Evolutionary conservation across 305 asterid species (phyloP).

Genomic region (Solanum hybrid): DNA sequence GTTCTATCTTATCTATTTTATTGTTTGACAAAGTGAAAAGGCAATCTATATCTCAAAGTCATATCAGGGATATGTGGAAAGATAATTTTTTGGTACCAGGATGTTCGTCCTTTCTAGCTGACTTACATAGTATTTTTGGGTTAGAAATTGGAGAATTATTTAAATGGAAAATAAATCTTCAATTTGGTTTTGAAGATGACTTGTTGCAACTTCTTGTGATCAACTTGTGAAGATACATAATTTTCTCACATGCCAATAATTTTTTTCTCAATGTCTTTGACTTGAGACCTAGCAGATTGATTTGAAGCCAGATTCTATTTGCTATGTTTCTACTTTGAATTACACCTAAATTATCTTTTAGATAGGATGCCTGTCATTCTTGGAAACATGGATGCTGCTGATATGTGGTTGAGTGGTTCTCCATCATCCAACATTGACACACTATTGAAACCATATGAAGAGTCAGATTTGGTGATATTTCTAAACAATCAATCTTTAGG

Average conservation of each 20-base stretch:
- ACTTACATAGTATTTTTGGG: not conserved
- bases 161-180: not conserved
- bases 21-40: not conserved
- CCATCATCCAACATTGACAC: slow-evolving; percentile 45
- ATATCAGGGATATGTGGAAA: not conserved
- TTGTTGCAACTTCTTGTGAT: not conserved
- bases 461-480: slow-evolving; percentile 55
- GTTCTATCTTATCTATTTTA: not conserved
- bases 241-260: not conserved
- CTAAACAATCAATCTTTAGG: not conserved
- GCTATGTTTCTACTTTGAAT: not conserved
- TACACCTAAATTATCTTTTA: slow-evolving; percentile 14
- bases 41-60: not conserved
- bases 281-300: not conserved
- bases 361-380: slow-evolving; percentile 97
- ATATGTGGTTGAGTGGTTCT: slow-evolving; percentile 57
- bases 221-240: not conserved
- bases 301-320: not conserved
- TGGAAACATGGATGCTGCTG: slow-evolving; percentile 64
- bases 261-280: not conserved
- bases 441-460: slow-evolving; percentile 70
- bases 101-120: not conserved
- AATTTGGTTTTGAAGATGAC: not conserved
- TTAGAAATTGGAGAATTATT: not conserved
- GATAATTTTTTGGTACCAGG: not conserved